Percentiles rank a stretch among this genome's conserved stretches.
Evolutionary conservation across 805 yeast genomes (phyloP).

Genomic region (Pichia gijzeniarum): DNA sequence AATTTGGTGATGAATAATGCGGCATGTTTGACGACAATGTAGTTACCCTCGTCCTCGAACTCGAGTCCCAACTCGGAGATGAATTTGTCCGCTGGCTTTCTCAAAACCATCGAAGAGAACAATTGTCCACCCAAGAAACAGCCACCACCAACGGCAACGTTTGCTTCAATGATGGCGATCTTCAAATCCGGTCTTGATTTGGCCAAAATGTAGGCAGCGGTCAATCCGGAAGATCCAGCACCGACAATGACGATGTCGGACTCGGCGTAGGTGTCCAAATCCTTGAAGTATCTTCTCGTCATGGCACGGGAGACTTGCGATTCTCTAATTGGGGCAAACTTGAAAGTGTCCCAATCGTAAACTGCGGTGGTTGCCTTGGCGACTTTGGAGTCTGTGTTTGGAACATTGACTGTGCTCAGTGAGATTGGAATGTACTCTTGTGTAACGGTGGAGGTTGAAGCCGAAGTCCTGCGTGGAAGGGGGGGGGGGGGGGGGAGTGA

Average conservation of each 20-base stretch:
- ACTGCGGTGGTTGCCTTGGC: constrained; percentile 27
- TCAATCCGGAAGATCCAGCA: constrained; percentile 71
- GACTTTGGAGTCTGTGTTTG: constrained; percentile 23
- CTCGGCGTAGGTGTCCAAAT: constrained; percentile 67
- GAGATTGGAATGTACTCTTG: constrained; percentile 12
- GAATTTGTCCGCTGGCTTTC: constrained; percentile 72
- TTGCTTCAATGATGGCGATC: constrained; percentile 67
- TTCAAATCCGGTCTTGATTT: constrained; percentile 70
- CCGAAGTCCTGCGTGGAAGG: neutral
- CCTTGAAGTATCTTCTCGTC: constrained; percentile 69
- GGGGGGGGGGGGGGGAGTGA: neutral
- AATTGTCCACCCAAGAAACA: constrained; percentile 74
- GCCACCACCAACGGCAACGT: constrained; percentile 78
- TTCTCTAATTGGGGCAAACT: constrained; percentile 69
- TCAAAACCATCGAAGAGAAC: constrained; percentile 71
- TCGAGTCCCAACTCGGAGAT: constrained; percentile 56
- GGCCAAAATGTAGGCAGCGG: constrained; percentile 70
- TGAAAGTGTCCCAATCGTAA: constrained; percentile 59
- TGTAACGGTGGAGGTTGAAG: neutral
- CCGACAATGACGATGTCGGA: constrained; percentile 71
- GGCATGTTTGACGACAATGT: constrained; percentile 75
- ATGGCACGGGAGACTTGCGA: constrained; percentile 75
- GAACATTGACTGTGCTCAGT: constrained; percentile 20
- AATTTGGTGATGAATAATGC: constrained; percentile 62
- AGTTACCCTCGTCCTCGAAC: constrained; percentile 75